Base-by-base conservation (phyloP, 352 stramenopile species). In the Phytophthora europaea region DNA sequence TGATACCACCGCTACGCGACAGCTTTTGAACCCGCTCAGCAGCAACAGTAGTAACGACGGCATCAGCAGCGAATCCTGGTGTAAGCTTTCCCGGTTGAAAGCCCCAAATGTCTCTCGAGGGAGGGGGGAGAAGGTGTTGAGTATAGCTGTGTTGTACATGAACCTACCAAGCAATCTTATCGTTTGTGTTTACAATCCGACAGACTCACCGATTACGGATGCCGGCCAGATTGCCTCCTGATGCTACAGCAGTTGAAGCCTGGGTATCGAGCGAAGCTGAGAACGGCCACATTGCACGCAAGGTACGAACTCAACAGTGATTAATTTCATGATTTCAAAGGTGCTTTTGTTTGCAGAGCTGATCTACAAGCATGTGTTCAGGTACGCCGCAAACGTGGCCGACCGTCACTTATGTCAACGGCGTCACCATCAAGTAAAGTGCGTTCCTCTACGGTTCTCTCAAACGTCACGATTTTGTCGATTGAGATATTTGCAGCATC, bases 381-480 rank as follows among this genome's bases (percentile, higher is more conserved):
- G 75, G 18, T 28, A 57, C 67, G 59, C 63, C 52, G 52, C 45
- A 82, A 80, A 23, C 72, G 76, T 34, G 36, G 26, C 53, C 67
- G 58, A 13, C 51, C 65, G n/a, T 73, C 72, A 40, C 22, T 73
- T 26, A 48, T 43, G 22, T 62, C 65, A 40, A 75, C 61, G 12
- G 56, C 53, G 10, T 76, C 72, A 13, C 61, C 60, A 2, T 78
- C 68, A 26, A 74, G n/a, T 47, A 80, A 64, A 47, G 15, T 65
- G 40, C 69, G 53, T 1, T 76, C 76, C 1, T 75, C 65, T 23
- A 63, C 77, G 0, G 75, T 79, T 18, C 72, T 81, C 23, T 92
- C 87, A 4, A 96, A 95, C 67, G 58, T 97, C 13, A 97, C 90
- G 3, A 73, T 94, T 26, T 52, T 97, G 20, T 95, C 89, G 8